Evolutionary conservation across 257 asterid genomes (phyloP), one percentile per base, ranked within the genome.

Genomic region (Vinca minor): DNA sequence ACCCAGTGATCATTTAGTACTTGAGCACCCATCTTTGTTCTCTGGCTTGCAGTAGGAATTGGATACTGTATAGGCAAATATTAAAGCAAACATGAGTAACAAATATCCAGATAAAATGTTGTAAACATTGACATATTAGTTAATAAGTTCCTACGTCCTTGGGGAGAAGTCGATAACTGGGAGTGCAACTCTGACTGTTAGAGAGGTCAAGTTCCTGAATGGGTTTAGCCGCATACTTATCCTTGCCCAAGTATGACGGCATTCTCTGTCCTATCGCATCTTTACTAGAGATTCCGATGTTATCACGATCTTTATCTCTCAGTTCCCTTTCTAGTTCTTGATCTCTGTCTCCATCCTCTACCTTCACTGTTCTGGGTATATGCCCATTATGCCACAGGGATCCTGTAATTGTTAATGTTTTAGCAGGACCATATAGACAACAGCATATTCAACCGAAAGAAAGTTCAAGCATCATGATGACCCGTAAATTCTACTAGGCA

Each of bases 161-260:
- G 14, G 98, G 97, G 72, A 87, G 95, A 74, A 78, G 95, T 63
- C 91, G 85, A 77, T 93, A 93, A 78, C 99, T 93, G 44, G 97
- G 97, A 59, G 96, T 82, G 84, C 97, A 89, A 74, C 85, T 65
- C 69, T 85, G 83, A 68, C 94, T 83, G 77, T 84, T 81, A 18
- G 97, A 87, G 71, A 93, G 95, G 75, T 93, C 97, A 62, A 93
- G 99, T 71, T 89, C 99, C 67, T 89, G 95, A 78, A 93, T 89
- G 72, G 97, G 84, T 76, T 93, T 93, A 45, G 74, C 76, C 70
- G 69, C 38, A 63, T 83, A 81, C 77, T 89, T 93, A 62, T 93
- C 97, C 78, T 77, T 92, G 77, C 80, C 79, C 66, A 83, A 74
- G 77, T 71, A 84, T 25, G 79, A 52, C 68, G 89, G 61, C 73